Conservation (phyloP, 2,329 filamentous ascomycete genomes). For the Parastagonospora avenae region DNA sequence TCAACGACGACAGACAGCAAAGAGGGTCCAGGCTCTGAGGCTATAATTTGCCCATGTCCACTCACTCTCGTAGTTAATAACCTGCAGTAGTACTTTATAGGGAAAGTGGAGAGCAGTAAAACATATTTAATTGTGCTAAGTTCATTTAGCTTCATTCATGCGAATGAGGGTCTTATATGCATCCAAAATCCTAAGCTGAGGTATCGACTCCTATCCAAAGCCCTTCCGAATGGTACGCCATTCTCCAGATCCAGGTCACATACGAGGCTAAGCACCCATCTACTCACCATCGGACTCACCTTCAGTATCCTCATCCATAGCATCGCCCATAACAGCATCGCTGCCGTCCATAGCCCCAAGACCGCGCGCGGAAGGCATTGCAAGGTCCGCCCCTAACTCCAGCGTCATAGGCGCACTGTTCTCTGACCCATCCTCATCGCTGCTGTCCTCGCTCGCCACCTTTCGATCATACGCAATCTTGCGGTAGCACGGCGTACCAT, state of each 20-base stretch:
- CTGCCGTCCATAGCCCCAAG: neutral
- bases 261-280: neutral
- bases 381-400: neutral
- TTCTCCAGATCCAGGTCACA: neutral
- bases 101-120: no score
- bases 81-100: no score
- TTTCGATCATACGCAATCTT: constrained; percentile 7
- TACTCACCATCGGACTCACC: neutral
- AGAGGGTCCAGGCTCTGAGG: no score
- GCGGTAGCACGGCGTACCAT: constrained; percentile 30
- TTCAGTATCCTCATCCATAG: neutral
- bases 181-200: neutral
- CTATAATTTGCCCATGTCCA: no score
- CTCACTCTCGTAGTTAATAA: no score
- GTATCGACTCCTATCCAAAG: neutral
- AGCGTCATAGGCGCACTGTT: neutral
- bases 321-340: neutral
- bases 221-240: neutral
- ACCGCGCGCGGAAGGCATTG: no score
- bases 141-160: neutral
- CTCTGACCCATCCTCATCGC: neutral
- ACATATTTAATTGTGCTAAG: no score
- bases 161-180: neutral
- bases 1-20: no score
- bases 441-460: neutral